These are phyloP conservation scores for Oryza glaberrima DNA, from an alignment of 176 grass and related monocot genomes.

Conservation along the genomic window DNA sequence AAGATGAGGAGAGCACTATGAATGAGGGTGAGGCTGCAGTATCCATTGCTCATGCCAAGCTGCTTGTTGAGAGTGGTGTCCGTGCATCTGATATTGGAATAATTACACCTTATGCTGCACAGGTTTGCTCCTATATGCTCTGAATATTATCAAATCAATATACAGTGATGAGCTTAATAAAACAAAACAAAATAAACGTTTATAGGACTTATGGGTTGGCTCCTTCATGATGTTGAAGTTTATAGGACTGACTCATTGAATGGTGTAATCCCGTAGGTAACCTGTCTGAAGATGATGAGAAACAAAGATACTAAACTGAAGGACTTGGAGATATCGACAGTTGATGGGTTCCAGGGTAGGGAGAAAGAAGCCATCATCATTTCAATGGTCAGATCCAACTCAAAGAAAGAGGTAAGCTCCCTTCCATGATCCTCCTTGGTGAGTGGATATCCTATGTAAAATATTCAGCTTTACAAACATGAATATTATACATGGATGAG, in stretches of 20 bases:
- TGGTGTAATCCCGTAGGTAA: conserved; percentile 58
- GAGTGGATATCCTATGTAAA: conserved; percentile 1
- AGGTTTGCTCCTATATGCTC: conserved; percentile 56
- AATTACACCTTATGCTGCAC: conserved; percentile 92
- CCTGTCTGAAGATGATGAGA: conserved; percentile 82
- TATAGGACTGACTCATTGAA: conserved; percentile 9
- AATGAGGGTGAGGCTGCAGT: conserved; percentile 93
- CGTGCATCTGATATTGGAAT: conserved; percentile 92
- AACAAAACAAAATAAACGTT: not conserved
- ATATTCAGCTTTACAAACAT: conserved; percentile 5
- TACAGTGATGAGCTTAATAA: not conserved
- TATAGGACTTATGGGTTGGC: not conserved
- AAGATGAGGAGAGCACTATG: conserved; percentile 95
- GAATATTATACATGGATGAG: not conserved
- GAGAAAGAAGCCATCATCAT: conserved; percentile 98
- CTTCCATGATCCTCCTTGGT: not conserved
- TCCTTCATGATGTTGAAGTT: not conserved
- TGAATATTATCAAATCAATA: conserved; percentile 21
- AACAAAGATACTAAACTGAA: conserved; percentile 79
- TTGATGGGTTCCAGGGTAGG: conserved; percentile 95
- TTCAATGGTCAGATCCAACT: conserved; percentile 95
- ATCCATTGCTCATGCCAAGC: conserved; percentile 80
- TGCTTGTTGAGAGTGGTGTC: conserved; percentile 88
- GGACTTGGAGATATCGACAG: conserved; percentile 93
- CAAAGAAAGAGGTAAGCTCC: conserved; percentile 79